These are phyloP conservation scores for Aureobasidium sp. DNA, from an alignment of 2,329 filamentous ascomycete genomes.

Conservation along the genomic window DNA sequence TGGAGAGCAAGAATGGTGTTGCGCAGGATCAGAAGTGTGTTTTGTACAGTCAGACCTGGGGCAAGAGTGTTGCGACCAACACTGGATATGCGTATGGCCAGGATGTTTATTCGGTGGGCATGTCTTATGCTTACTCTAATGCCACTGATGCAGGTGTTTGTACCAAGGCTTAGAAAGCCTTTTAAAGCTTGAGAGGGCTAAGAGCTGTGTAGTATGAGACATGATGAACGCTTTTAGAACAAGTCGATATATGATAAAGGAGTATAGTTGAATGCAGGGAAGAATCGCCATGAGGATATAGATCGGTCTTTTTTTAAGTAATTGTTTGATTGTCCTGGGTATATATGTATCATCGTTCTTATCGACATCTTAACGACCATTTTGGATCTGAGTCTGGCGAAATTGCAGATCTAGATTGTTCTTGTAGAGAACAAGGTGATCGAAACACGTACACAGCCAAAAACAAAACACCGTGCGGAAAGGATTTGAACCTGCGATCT, in stretches of 20 bases:
- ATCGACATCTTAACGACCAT: no score
- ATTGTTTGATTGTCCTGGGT: no score
- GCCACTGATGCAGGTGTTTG: not conserved
- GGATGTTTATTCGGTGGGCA: not conserved
- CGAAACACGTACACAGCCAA: not conserved
- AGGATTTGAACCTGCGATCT: not conserved
- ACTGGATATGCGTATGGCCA: not conserved
- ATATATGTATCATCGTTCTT: no score
- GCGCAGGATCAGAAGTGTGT: slow-evolving; percentile 33
- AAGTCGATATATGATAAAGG: no score
- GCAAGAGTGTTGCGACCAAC: slow-evolving; percentile 20
- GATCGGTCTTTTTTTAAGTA: no score
- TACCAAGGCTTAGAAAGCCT: not conserved
- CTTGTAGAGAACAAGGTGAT: no score
- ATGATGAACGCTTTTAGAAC: no score
- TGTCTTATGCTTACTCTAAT: not conserved
- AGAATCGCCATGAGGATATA: no score
- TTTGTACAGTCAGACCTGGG: slow-evolving; percentile 28
- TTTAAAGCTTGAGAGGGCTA: not conserved
- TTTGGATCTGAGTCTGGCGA: no score
- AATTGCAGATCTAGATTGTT: no score
- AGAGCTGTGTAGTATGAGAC: not conserved
- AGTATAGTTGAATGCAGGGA: no score
- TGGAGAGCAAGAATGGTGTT: slow-evolving; percentile 32
- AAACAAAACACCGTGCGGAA: not conserved